Conservation (phyloP, 371 early-diverging fungal genomes). For the Mucor mucedo region DNA sequence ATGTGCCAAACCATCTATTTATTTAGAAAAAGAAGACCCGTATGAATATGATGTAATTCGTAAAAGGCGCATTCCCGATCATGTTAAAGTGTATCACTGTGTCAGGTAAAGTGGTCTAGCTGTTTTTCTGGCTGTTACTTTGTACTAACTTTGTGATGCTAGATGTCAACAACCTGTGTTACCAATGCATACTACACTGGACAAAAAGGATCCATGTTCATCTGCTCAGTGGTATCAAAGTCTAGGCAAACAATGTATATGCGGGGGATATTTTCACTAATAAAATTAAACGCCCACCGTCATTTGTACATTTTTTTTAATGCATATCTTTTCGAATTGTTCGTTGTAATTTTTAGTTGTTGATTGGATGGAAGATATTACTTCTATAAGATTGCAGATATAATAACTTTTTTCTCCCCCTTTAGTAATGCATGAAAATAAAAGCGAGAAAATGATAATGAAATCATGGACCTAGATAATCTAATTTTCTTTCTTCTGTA, state of each 20-base stretch:
- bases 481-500: too few relatives aligned
- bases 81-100: slow-evolving; percentile 17
- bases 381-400: too few relatives aligned
- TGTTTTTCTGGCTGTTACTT: background rate
- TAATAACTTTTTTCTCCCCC: too few relatives aligned
- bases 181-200: slow-evolving; percentile 14
- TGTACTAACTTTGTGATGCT: background rate
- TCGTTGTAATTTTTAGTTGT: too few relatives aligned
- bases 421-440: too few relatives aligned
- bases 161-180: slow-evolving; percentile 40
- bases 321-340: too few relatives aligned
- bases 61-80: slow-evolving; percentile 27
- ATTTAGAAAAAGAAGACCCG: slow-evolving; percentile 32
- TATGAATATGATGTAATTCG: slow-evolving; percentile 41
- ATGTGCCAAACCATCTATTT: slow-evolving; percentile 46
- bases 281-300: too few relatives aligned
- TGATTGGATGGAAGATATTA: too few relatives aligned
- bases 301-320: too few relatives aligned
- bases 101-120: slow-evolving; percentile 22
- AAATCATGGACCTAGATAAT: too few relatives aligned
- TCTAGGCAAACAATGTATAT: slow-evolving; percentile 40
- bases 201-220: slow-evolving; percentile 30
- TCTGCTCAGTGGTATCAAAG: slow-evolving; percentile 46
- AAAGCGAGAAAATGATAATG: too few relatives aligned
- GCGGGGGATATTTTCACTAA: slow-evolving; percentile 46